Base-by-base conservation (phyloP, 352 stramenopile species). In the Elongisporangium undulatum region DNA sequence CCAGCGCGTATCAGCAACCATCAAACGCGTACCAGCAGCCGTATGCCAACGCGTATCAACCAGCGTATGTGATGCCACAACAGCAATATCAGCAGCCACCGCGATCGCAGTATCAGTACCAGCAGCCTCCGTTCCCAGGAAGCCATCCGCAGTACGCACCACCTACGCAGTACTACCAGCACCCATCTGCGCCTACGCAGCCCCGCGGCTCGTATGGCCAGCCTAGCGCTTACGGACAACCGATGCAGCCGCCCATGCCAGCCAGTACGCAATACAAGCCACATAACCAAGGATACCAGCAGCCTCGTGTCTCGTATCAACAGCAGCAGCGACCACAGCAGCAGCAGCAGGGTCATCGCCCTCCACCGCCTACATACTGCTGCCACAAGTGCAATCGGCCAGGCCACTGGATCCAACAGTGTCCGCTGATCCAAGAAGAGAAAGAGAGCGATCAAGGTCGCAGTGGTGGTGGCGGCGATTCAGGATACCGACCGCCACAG, bases 381-480 rank as follows among this genome's bases (percentile, higher is more conserved):
- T 94, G 85, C 49, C 82, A 89, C 59, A 92, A 92, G 38, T 94
- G 85, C 63, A 76, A 75, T 16, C 69, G 82, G 45, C 79, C 81
- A 21, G 85, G 85, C 4, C 85, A 94, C 51, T 94, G 85, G 85
- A 92, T 92, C 41, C 78, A 92, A 21, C 65, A 90, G 16, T 94
- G 83, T 53, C 68, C 79, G 8, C 66, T 85, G 38, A 70, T 66
- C 26, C 52, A 15, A n/a, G 70, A 67, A 39, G 63, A 45, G 13
- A 45, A 45, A 12, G 34, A 45, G 12, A 1, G 16, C 34, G 34
- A 45, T 45, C 34, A 45, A 45, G 34, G 10, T 4, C 34, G 34
- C 34, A 45, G 4, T 17, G 34, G 34, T 17, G 34, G 34, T 45
- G 34, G 34, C 1, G 34, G 34, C 1, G 34, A 45, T 45, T 45